Evolutionary conservation across 163 green algal species (phyloP).

Genomic region (Chlorella variabilis): DNA sequence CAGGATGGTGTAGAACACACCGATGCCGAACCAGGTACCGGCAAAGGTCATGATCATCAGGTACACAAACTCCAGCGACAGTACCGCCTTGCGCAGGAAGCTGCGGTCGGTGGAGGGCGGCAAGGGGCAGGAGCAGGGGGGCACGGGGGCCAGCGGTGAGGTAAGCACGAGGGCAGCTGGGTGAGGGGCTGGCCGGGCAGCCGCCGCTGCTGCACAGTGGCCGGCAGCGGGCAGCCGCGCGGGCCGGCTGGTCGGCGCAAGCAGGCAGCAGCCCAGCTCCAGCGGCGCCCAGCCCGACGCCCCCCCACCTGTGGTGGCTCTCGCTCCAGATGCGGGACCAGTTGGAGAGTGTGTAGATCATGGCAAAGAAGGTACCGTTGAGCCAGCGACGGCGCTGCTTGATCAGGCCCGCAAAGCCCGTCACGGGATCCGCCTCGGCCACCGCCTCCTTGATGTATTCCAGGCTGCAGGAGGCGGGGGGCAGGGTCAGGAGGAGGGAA

Average conservation of each 20-base stretch:
- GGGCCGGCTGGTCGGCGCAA: too few species aligned
- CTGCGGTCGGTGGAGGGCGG: background rate
- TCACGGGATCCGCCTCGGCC: slow-evolving; percentile 55
- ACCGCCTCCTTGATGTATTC: slow-evolving; percentile 60
- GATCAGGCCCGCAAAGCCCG: slow-evolving; percentile 43
- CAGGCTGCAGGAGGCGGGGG: slow-evolving; percentile 23
- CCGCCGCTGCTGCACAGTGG: too few species aligned
- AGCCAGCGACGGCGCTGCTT: slow-evolving; percentile 59
- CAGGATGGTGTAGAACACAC: slow-evolving; percentile 54
- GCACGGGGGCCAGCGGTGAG: background rate
- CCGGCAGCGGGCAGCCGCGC: too few species aligned
- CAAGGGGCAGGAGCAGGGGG: background rate
- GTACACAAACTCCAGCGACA: slow-evolving; percentile 56
- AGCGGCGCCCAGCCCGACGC: too few species aligned
- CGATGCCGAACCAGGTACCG: slow-evolving; percentile 56
- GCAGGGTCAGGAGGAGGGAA: background rate
- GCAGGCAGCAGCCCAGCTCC: background rate
- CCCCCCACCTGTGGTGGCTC: slow-evolving; percentile 47
- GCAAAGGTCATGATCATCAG: slow-evolving; percentile 45
- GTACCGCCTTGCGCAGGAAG: slow-evolving; percentile 45
- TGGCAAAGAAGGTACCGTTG: slow-evolving; percentile 59
- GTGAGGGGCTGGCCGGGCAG: too few species aligned
- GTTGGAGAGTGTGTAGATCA: slow-evolving; percentile 56
- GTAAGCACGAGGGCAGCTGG: too few species aligned
- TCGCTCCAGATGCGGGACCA: slow-evolving; percentile 52